Base-by-base conservation (phyloP, 75 land plant genomes). In the Pinus taeda region DNA sequence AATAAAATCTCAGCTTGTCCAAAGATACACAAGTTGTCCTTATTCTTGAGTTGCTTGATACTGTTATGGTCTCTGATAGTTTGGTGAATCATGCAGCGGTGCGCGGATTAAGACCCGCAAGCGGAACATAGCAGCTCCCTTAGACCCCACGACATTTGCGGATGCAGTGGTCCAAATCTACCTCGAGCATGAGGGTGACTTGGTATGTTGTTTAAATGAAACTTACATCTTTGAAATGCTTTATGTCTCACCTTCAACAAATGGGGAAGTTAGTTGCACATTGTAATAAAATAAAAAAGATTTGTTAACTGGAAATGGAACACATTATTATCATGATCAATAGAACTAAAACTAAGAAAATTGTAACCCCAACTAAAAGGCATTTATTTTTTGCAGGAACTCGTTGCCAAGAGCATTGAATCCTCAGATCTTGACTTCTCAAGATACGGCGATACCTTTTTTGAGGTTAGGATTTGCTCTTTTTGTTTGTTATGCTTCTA, bases 41-140 rank as follows among this genome's bases (percentile, higher is more conserved):
- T 18, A 15, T 60, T 39, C 62, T 81, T 15, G 30, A 37, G 7
- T 76, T 33, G n/a, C 37, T 66, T 29, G 37, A 37, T 37, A 17
- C 37, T 33, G 8, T 66, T 36, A 66, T 37, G 36, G 29, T 42
- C n/a, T 36, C 37, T 33, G 37, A 33, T 66, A 5, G 18, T 18
- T 37, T 66, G 17, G 26, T 14, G 6, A 70, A 24, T 13, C 59
- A 8, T 90, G 18, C 85, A 95, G 98, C 87, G 98, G 98, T 74
- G 92, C 97, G 97, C 98, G 98, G 98, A 95, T 95, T 79, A 95
- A 94, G 94, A 94, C 98, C 97, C 98, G 97, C 98, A 95, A 95
- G 87, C 94, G 98, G 94, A 95, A 95, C 75, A 95, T 95, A 71
- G 90, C 98, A 56, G 94, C 93, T 75, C 98, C 98, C 56, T 82